phyloP scores from a whole-genome alignment of 345 rosid genomes.

The Balakata baccata region DNA sequence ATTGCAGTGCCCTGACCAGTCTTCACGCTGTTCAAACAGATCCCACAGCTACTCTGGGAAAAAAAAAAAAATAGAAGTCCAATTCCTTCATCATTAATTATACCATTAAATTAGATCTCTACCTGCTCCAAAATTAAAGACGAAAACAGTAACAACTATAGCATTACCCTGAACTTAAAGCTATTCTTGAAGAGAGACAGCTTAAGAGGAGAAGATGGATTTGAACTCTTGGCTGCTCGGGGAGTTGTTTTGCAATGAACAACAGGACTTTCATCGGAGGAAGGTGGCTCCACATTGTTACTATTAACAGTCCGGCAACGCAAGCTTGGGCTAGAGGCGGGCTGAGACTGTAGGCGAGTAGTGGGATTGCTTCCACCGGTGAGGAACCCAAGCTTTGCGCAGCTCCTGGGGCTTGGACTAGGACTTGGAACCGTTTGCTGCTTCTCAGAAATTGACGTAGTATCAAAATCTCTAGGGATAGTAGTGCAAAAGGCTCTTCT shows the following conservation, averaged over 20 bases:
- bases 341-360: conserved; percentile 42
- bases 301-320: conserved; percentile 45
- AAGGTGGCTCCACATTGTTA: conserved; percentile 11
- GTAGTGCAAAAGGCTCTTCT: conserved; percentile 94
- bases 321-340: conserved; percentile 39
- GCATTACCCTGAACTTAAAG: conserved; percentile 33
- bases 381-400: conserved; percentile 53
- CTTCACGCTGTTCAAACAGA: conserved; percentile 34
- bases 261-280: conserved; percentile 30
- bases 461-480: conserved; percentile 55
- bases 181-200: conserved; percentile 29
- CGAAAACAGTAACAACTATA: not conserved
- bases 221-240: conserved; percentile 18
- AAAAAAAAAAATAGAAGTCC: not conserved
- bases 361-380: conserved; percentile 60
- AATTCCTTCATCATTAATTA: not conserved
- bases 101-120: not conserved
- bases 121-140: too few species aligned
- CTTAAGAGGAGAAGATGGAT: conserved; percentile 33
- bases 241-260: conserved; percentile 19
- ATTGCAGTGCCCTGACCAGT: conserved; percentile 37
- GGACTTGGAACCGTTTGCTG: conserved; percentile 30
- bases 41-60: conserved; percentile 34
- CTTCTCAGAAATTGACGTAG: conserved; percentile 31
- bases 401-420: conserved; percentile 52